phyloP scores from a whole-genome alignment of 441 rosid species.

The Populus hybrid region DNA sequence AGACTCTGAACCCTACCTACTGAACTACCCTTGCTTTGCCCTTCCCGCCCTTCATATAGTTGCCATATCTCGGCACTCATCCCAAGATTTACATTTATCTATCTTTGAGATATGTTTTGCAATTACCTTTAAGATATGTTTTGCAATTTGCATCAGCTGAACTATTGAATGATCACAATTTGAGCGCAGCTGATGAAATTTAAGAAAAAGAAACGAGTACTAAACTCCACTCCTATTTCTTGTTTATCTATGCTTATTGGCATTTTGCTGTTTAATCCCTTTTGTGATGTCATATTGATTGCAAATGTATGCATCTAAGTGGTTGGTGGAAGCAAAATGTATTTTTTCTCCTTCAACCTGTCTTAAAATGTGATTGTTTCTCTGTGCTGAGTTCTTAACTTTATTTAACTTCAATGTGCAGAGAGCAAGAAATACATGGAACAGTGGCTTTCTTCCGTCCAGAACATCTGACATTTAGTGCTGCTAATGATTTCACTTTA shows the following conservation, averaged over 20 bases:
- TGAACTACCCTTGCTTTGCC: neutral
- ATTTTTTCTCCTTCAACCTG: neutral
- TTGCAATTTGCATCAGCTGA: neutral
- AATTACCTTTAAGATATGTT: neutral
- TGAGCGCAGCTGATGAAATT: neutral
- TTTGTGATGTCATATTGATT: neutral
- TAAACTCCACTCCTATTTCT: neutral
- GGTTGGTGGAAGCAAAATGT: neutral
- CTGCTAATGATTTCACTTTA: neutral
- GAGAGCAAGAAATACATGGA: slow-evolving; percentile 56
- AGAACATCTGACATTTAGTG: slow-evolving; percentile 28
- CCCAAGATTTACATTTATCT: neutral
- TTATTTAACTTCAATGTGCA: slow-evolving; percentile 22
- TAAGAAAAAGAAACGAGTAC: neutral
- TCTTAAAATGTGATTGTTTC: neutral
- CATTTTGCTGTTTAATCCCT: neutral
- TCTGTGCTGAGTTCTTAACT: slow-evolving; percentile 1
- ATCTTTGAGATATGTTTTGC: neutral
- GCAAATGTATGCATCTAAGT: neutral
- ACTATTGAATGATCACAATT: neutral
- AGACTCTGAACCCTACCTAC: neutral
- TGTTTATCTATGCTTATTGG: neutral
- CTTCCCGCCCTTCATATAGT: neutral
- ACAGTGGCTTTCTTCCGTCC: slow-evolving; percentile 57
- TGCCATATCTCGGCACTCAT: neutral